phyloP scores from a whole-genome alignment of 345 rosid species.

The Moricandia arvensis region DNA sequence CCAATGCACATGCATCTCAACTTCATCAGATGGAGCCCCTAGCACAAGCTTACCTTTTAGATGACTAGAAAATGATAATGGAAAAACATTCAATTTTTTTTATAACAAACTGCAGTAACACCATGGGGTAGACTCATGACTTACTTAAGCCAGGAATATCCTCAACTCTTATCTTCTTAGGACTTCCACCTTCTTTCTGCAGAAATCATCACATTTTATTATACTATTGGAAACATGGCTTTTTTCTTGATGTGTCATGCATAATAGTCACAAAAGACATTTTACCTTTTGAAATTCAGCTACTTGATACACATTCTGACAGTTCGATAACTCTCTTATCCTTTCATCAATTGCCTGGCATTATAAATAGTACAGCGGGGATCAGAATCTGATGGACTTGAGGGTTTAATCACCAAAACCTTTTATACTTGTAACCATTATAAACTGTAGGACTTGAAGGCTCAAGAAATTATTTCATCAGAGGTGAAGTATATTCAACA shows the following conservation, averaged over 20 bases:
- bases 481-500: not conserved
- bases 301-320: constrained; percentile 75
- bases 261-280: constrained; percentile 13
- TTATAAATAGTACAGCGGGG: not conserved
- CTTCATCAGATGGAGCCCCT: constrained; percentile 12
- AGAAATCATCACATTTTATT: not conserved
- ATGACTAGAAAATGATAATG: not conserved
- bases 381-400: constrained; percentile 28
- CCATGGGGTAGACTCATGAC: constrained; percentile 34
- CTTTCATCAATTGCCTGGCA: constrained; percentile 92
- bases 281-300: constrained; percentile 83
- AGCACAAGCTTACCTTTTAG: not conserved
- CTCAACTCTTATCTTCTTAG: constrained; percentile 75
- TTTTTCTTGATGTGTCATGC: not conserved
- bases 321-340: constrained; percentile 89
- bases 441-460: not conserved
- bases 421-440: not conserved
- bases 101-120: not conserved
- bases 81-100: not conserved
- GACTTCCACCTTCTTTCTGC: constrained; percentile 90
- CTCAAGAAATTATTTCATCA: not conserved
- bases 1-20: constrained; percentile 13
- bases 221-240: not conserved
- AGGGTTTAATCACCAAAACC: not conserved
- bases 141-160: constrained; percentile 93